phyloP scores from a whole-genome alignment of 1,139 yeast species.

The Geotrichum aggregatum region DNA sequence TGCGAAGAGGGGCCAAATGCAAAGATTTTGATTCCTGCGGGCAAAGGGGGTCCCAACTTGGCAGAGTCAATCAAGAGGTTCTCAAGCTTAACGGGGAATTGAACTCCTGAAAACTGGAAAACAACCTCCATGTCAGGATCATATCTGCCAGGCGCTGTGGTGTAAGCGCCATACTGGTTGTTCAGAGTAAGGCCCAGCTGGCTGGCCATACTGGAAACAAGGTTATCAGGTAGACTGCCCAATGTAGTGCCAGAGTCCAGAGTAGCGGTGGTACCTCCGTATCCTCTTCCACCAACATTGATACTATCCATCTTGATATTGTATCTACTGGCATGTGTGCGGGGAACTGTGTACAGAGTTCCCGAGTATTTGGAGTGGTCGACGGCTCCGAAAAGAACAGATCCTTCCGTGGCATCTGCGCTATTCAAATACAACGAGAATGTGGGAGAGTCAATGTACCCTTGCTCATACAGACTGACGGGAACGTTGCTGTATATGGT shows the following conservation, averaged over 20 bases:
- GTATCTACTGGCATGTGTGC: slow-evolving; percentile 22
- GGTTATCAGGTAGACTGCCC: slow-evolving; percentile 27
- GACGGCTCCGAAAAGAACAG: slow-evolving; percentile 47
- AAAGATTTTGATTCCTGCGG: slow-evolving; percentile 23
- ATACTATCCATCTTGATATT: slow-evolving; percentile 22
- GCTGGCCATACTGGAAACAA: slow-evolving; percentile 21
- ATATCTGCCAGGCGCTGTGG: slow-evolving; percentile 5
- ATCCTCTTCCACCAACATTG: slow-evolving; percentile 12
- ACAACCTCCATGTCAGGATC: slow-evolving; percentile 17
- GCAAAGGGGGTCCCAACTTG: slow-evolving; percentile 24
- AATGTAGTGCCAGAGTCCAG: slow-evolving; percentile 32
- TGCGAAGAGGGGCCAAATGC: slow-evolving; percentile 28
- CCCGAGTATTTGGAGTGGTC: slow-evolving; percentile 49
- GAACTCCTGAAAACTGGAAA: slow-evolving; percentile 27
- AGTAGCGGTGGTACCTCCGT: slow-evolving; percentile 22
- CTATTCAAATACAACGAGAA: slow-evolving; percentile 40
- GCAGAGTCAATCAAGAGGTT: slow-evolving; percentile 26
- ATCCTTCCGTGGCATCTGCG: slow-evolving; percentile 36
- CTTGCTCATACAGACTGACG: slow-evolving; percentile 34
- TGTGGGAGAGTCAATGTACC: slow-evolving; percentile 45
- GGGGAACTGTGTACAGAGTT: slow-evolving; percentile 29
- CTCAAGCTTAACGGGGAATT: slow-evolving; percentile 23
- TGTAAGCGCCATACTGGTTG: slow-evolving; percentile 16
- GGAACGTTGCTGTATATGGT: slow-evolving; percentile 28
- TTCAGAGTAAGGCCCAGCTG: slow-evolving; percentile 23